Conservation (phyloP, 2,329 filamentous ascomycete species). For the Monosporascus cannonballus region DNA sequence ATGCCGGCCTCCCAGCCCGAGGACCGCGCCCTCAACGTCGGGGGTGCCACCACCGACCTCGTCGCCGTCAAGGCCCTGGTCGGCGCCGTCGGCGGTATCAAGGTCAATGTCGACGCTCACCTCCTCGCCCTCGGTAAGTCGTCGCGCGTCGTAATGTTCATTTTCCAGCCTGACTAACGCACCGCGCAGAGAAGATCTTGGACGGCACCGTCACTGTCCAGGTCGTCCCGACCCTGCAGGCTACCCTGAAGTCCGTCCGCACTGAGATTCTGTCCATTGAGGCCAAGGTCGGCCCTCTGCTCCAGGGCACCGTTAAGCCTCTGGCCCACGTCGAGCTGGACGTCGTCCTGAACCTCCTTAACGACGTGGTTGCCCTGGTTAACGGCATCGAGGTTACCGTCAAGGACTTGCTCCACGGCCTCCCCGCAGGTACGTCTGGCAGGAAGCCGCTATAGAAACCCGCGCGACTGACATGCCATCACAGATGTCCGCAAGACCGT, state of each 20-base stretch:
- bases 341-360: conserved; percentile 15
- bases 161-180: conserved; percentile 4
- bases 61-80: conserved; percentile 1
- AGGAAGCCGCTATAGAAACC: too few relatives aligned
- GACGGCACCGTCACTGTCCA: conserved; percentile 4
- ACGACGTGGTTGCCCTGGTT: conserved; percentile 15
- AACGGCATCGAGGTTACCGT: conserved; percentile 14
- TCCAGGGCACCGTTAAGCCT: conserved; percentile 8
- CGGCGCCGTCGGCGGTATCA: conserved; percentile 11
- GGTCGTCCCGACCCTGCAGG: conserved; percentile 16
- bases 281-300: conserved; percentile 11
- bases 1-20: conserved; percentile 12
- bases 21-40: conserved; percentile 8
- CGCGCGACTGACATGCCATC: conserved; percentile 6
- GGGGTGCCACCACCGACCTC: conserved; percentile 7
- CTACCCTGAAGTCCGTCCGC: conserved; percentile 14
- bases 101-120: conserved; percentile 14
- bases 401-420: conserved; percentile 9
- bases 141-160: background rate
- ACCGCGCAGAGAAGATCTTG: conserved; percentile 7
- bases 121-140: conserved; percentile 12
- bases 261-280: conserved; percentile 11
- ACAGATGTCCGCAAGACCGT: conserved; percentile 17
- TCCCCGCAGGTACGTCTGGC: conserved; percentile 14
- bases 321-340: conserved; percentile 18